phyloP scores from a whole-genome alignment of 306 rosid species.

The Malus sieversii region DNA sequence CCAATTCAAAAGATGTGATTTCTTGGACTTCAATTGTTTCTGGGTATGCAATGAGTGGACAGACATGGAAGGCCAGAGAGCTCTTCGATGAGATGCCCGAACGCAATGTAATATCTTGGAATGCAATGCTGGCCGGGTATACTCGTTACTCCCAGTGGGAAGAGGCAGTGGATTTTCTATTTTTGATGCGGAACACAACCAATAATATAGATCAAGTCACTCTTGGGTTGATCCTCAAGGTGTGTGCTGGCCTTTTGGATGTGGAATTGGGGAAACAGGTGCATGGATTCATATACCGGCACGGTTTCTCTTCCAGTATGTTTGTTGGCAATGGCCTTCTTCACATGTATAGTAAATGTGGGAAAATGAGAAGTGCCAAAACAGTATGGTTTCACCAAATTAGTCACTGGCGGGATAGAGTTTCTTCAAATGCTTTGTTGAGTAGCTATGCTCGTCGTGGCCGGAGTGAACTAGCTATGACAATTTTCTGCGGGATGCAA shows the following conservation, averaged over 20 bases:
- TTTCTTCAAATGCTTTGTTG: conserved; percentile 68
- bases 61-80: conserved; percentile 43
- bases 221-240: conserved; percentile 48
- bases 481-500: conserved; percentile 56
- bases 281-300: conserved; percentile 56
- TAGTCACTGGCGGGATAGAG: conserved; percentile 47
- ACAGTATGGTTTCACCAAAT: conserved; percentile 51
- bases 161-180: conserved; percentile 43
- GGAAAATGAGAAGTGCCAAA: conserved; percentile 49
- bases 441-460: conserved; percentile 45
- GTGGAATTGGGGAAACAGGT: conserved; percentile 57
- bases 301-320: conserved; percentile 33
- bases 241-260: conserved; percentile 43
- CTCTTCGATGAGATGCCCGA: conserved; percentile 63
- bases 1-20: conserved; percentile 45
- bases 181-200: conserved; percentile 34
- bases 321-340: conserved; percentile 62
- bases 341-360: conserved; percentile 78
- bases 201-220: conserved; percentile 42
- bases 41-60: conserved; percentile 52
- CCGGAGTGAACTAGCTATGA: conserved; percentile 46
- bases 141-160: conserved; percentile 30
- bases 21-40: conserved; percentile 69
- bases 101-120: conserved; percentile 67
- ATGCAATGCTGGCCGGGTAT: conserved; percentile 74